Evolutionary conservation across 2,329 filamentous ascomycete genomes (phyloP).

Genomic region (Leptographium lundbergii): DNA sequence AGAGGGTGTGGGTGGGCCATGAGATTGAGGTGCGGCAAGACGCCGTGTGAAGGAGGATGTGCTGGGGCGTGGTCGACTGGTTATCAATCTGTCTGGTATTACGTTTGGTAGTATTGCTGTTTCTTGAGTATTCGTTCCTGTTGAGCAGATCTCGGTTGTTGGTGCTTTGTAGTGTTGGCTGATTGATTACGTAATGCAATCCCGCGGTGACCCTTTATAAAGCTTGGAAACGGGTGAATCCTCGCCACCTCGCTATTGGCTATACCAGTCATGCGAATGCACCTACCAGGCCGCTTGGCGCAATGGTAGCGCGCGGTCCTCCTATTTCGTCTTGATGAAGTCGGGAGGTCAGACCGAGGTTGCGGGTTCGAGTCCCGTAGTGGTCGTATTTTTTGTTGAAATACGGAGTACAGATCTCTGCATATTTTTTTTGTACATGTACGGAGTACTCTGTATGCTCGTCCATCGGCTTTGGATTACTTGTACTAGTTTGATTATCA

Average conservation of each 20-base stretch:
- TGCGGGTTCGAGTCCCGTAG: conserved; percentile 17
- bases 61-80: too few relatives aligned
- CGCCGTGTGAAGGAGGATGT: not conserved
- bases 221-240: not conserved
- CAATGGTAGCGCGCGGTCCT: conserved; percentile 17
- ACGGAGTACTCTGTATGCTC: too few relatives aligned
- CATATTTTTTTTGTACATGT: not conserved
- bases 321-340: conserved; percentile 13
- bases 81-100: too few relatives aligned
- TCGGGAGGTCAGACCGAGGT: conserved; percentile 13
- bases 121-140: not conserved
- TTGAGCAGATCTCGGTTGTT: too few relatives aligned
- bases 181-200: too few relatives aligned
- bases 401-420: too few relatives aligned
- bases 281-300: conserved; percentile 14
- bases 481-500: too few relatives aligned
- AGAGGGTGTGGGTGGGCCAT: conserved; percentile 11
- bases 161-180: not conserved
- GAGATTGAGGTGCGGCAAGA: conserved; percentile 9
- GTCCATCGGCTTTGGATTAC: too few relatives aligned
- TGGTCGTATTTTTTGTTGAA: conserved; percentile 12
- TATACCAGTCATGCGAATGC: not conserved
- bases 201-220: conserved; percentile 8
- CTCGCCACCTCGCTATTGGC: conserved; percentile 11
- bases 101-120: too few relatives aligned